Evolutionary conservation across 805 yeast species (phyloP), one percentile per base, ranked within the genome.

Genomic region (Saccharomycopsis schoenii): DNA sequence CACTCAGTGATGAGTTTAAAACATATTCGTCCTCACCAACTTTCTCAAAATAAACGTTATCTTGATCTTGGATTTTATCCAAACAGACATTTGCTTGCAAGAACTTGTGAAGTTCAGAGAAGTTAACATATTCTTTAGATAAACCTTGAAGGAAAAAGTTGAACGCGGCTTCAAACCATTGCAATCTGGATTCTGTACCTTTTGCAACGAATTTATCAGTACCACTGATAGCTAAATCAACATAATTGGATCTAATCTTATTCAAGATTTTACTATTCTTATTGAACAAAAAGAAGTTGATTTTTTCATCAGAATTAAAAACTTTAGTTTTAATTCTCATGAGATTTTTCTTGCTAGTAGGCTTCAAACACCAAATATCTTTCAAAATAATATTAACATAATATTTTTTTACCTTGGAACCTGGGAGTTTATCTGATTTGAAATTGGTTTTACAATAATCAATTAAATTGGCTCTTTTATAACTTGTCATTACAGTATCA

Each of bases 1-100:
- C 34, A 15, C 61, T 60, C 39, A 68, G 69, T 15, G 73, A 61
- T 1, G 78, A 68, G 25, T 69, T 66, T 41, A 76, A 62, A 57
- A 71, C 72, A 64, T 76, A 76, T 14, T 14, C 50, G 12, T 39
- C 17, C 15, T 55, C 67, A 36, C 64, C 67, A 4, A 67, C 62
- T 1, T 64, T 65, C 58, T 72, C 68, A 65, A 75, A 76, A 61
- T 69, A 72, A 1, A 73, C 76, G 61, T 73, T 76, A n/a, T 74
- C 69, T 52, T 70, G 64, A 57, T 68, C 67, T 34, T 74, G 73
- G 43, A 76, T 62, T 14, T 68, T 63, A 9, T 60, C 60, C 25
- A 74, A 47, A 15, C 52, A 47, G 14, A 47, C 34, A 10, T 24
- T 19, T 11, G 10, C 34, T 47, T 47, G 52, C 15, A 52, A 55